Evolutionary conservation across 768 basidiomycete species (phyloP), one percentile per base, ranked within the genome.

Genomic region (Gautieria morchelliformis): DNA sequence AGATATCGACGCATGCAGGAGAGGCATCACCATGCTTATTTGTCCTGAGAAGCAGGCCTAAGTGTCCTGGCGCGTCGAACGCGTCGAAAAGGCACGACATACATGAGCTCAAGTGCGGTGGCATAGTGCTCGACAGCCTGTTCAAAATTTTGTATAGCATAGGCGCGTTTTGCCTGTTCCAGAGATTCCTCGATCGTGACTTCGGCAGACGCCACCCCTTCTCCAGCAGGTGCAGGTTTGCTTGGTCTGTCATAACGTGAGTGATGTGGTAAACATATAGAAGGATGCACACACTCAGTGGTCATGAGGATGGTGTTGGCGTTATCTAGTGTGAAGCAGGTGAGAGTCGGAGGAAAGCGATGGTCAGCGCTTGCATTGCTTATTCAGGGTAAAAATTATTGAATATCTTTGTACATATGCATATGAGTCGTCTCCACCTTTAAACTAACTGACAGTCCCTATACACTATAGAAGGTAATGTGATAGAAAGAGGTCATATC

Each of bases 91-190:
- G 48, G 68, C 70, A 70, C 66, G 74, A 82, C 89, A 67, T 71
- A 92, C 92, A 84, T 74, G 58, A 87, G 68, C 68, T 95, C 92
- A 47, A 95, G 81, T 5, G 91, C 91, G 39, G 79, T 83, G 40
- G 88, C 86, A 70, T 93, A 93, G 66, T 84, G 75, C 35, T 92
- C 88, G 14, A 90, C 83, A 1, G 93, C 86, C 64, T 90, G 83
- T 63, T 93, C 88, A 63, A 83, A 93, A 69, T 90, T 89, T 67
- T 78, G 80, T 66, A 93, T 80, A 30, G 92, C 90, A 70, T 90
- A 89, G 1, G 90, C 89, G 74, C 89, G 88, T 76, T 87, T 88
- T 1, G 85, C 90, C 60, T 83, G 85, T 66, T 89, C 89, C 56
- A 92, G 73, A 10, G 78, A 75, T 48, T 72, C 78, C 63, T 85